These are phyloP conservation scores for Malus sylvestris DNA, from an alignment of 306 rosid genomes.

Conservation along the genomic window DNA sequence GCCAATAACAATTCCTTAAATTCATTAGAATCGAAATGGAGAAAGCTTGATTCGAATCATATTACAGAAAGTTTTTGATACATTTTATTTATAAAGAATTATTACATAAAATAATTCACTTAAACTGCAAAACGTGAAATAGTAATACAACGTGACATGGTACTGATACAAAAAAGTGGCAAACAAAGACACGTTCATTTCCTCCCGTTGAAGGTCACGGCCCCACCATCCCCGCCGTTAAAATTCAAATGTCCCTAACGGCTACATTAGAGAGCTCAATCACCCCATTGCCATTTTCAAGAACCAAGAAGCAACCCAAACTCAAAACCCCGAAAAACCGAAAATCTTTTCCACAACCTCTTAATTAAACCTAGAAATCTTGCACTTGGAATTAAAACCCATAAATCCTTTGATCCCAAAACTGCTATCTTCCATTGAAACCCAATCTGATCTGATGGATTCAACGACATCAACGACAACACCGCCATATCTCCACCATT, in stretches of 20 bases:
- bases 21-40: too few species aligned
- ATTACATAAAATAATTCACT: too few species aligned
- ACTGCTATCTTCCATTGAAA: not conserved
- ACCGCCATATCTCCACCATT: slow-evolving; percentile 30
- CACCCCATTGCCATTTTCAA: not conserved
- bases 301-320: not conserved
- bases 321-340: not conserved
- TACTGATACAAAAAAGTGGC: too few species aligned
- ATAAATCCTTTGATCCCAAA: not conserved
- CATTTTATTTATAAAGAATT: too few species aligned
- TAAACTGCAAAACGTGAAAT: too few species aligned
- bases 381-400: not conserved
- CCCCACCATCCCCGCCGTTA: slow-evolving; percentile 9
- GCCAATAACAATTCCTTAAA: too few species aligned
- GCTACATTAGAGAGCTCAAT: slow-evolving; percentile 22
- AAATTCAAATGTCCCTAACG: slow-evolving; percentile 31
- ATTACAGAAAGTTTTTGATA: too few species aligned
- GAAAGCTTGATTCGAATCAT: too few species aligned
- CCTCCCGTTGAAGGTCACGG: slow-evolving; percentile 27
- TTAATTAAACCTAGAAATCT: not conserved
- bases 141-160: too few species aligned
- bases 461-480: slow-evolving; percentile 10
- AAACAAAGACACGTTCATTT: not conserved
- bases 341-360: not conserved
- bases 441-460: slow-evolving; percentile 34